A percentile compares a stretch with the other conserved stretches of the same genome.
Conservation (phyloP, 768 basidiomycete genomes). For the Rhizopogon vinicolor region DNA sequence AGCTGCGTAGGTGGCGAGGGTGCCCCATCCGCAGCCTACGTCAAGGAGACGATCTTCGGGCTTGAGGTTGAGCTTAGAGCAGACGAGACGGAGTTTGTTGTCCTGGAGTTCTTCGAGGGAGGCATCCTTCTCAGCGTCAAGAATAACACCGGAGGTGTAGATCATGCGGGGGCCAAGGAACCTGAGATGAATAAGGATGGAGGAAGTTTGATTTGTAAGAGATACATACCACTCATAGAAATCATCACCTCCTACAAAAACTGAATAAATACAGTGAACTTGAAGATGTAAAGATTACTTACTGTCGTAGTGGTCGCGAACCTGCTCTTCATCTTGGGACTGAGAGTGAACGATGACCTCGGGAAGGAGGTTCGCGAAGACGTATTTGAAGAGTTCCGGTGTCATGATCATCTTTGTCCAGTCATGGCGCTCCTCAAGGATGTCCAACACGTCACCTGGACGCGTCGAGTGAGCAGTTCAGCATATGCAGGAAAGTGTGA, state of each 20-base stretch:
- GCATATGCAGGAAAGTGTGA: neutral
- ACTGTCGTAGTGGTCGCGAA: conserved; percentile 95
- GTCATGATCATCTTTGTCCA: conserved; percentile 94
- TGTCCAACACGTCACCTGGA: conserved; percentile 87
- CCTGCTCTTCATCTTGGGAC: conserved; percentile 90
- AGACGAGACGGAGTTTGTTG: conserved; percentile 95
- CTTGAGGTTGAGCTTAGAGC: conserved; percentile 88
- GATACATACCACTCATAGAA: conserved; percentile 79
- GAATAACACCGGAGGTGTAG: conserved; percentile 91
- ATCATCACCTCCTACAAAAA: conserved; percentile 75
- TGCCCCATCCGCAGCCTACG: conserved; percentile 96
- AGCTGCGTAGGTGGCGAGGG: conserved; percentile 88
- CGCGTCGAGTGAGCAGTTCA: neutral
- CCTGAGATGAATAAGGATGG: conserved; percentile 33
- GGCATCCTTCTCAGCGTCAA: conserved; percentile 64
- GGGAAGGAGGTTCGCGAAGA: conserved; percentile 83
- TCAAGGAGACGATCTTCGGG: conserved; percentile 82
- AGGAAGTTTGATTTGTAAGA: neutral
- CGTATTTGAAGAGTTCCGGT: conserved; percentile 88
- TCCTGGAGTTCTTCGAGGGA: conserved; percentile 94
- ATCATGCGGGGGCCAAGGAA: conserved; percentile 96
- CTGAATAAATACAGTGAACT: neutral
- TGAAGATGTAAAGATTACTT: conserved; percentile 19
- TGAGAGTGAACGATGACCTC: conserved; percentile 92
- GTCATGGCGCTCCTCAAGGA: conserved; percentile 92